phyloP scores from a whole-genome alignment of 257 asterid species.

The Cruciata laevipes region DNA sequence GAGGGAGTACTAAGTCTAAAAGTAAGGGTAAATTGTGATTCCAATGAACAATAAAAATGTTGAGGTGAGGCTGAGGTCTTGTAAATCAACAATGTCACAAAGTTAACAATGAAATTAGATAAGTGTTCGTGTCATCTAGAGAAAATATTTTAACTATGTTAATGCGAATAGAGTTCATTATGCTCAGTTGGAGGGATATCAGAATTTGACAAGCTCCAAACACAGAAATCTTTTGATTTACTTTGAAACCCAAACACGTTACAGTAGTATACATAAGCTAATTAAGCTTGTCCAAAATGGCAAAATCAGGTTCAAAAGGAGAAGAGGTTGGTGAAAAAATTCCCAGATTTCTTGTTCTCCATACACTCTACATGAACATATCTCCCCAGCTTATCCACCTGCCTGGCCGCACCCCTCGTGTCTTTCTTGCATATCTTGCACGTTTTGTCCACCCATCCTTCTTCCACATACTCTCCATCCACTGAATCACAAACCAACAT shows the following conservation, averaged over 20 bases:
- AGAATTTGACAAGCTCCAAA: too few relatives aligned
- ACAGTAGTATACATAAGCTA: neutral
- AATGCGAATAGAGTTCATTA: too few relatives aligned
- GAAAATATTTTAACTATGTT: too few relatives aligned
- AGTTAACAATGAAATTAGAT: too few relatives aligned
- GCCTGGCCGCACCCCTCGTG: constrained; percentile 76
- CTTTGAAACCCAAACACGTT: neutral
- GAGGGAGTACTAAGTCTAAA: too few relatives aligned
- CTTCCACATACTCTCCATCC: constrained; percentile 89
- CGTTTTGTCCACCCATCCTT: constrained; percentile 97
- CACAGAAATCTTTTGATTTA: neutral
- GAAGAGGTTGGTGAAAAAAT: constrained; percentile 79
- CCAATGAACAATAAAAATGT: too few relatives aligned
- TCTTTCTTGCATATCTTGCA: constrained; percentile 96
- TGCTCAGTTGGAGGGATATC: neutral
- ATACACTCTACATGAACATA: constrained; percentile 77
- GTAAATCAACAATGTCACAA: too few relatives aligned
- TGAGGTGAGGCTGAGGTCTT: too few relatives aligned
- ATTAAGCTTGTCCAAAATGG: too few relatives aligned
- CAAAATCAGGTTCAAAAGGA: constrained; percentile 22
- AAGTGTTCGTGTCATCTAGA: too few relatives aligned
- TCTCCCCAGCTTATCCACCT: constrained; percentile 75
- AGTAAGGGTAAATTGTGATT: too few relatives aligned
- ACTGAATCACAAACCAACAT: constrained; percentile 33
- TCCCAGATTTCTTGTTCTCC: constrained; percentile 48